These are phyloP conservation scores for Aspergillus candidus DNA, from an alignment of 2,329 filamentous ascomycete species.

Conservation along the genomic window DNA sequence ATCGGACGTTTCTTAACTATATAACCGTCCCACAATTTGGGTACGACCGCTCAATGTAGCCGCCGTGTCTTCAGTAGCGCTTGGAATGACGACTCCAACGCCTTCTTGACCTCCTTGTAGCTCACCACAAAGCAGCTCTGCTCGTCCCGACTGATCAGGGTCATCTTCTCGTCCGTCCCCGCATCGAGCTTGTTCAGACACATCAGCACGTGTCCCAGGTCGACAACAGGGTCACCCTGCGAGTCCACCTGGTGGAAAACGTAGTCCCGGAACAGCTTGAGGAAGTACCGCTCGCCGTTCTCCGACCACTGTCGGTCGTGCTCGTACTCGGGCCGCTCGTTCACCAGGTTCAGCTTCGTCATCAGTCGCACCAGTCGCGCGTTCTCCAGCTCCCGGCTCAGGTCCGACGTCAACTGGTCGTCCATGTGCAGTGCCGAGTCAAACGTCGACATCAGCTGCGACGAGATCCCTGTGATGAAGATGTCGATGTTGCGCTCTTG, in stretches of 20 bases:
- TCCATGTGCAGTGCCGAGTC: slow-evolving; percentile 73
- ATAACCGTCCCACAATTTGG: too few relatives aligned
- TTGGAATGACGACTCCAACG: slow-evolving; percentile 55
- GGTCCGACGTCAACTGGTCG: slow-evolving; percentile 65
- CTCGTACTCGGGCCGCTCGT: slow-evolving; percentile 81
- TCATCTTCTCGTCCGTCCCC: slow-evolving; percentile 78
- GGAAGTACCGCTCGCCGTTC: slow-evolving; percentile 81
- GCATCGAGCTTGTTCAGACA: slow-evolving; percentile 91
- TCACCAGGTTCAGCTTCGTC: slow-evolving; percentile 79
- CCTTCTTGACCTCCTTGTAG: slow-evolving; percentile 78
- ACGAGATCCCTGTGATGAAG: slow-evolving; percentile 71
- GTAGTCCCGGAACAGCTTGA: slow-evolving; percentile 94
- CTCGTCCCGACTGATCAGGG: slow-evolving; percentile 81
- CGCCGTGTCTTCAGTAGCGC: slow-evolving; percentile 46
- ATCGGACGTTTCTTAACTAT: too few relatives aligned
- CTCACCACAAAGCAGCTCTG: slow-evolving; percentile 82
- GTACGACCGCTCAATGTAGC: slow-evolving; percentile 21
- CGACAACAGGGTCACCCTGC: slow-evolving; percentile 73
- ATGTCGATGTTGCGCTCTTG: slow-evolving; percentile 67
- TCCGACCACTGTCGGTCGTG: slow-evolving; percentile 78
- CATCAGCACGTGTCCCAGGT: slow-evolving; percentile 79
- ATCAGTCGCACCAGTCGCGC: slow-evolving; percentile 73
- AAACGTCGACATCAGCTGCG: slow-evolving; percentile 67
- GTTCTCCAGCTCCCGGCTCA: slow-evolving; percentile 82
- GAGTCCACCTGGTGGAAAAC: slow-evolving; percentile 94